These are phyloP conservation scores for Porcisia deanei DNA, from an alignment of 208 protist species.

Conservation along the genomic window DNA sequence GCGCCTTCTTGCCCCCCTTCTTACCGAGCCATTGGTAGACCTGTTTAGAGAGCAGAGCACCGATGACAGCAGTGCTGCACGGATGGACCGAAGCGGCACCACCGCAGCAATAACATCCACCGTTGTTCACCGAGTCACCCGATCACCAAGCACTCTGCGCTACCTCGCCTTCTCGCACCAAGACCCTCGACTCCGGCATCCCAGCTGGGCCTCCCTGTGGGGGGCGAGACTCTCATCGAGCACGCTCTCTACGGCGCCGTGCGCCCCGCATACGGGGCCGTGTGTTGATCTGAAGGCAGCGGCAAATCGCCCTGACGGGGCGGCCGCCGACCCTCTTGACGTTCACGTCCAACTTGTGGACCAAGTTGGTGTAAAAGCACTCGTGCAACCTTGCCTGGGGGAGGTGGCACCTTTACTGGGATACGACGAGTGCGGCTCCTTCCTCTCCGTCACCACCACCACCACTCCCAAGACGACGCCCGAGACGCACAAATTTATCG, in stretches of 20 bases:
- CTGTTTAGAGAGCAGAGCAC: not conserved
- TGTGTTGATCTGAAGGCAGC: too few relatives aligned
- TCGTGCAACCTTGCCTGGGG: constrained; percentile 1
- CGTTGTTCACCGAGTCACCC: constrained; percentile 9
- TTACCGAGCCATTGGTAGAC: not conserved
- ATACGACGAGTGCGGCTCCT: not conserved
- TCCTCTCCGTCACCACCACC: constrained; percentile 4
- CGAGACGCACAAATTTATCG: too few relatives aligned
- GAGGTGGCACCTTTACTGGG: constrained; percentile 16
- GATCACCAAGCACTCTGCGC: constrained; percentile 6
- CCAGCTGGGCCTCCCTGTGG: constrained; percentile 23
- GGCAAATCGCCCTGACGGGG: not conserved
- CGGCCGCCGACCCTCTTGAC: not conserved
- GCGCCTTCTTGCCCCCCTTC: constrained; percentile 5
- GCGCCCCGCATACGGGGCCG: not conserved
- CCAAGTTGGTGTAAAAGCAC: not conserved
- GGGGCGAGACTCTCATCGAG: not conserved
- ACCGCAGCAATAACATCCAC: not conserved
- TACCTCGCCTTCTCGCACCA: constrained; percentile 21
- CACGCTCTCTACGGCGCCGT: not conserved
- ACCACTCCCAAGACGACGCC: not conserved
- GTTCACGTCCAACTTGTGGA: not conserved
- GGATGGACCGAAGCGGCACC: not conserved
- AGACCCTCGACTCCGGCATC: constrained; percentile 15
- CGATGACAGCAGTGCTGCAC: not conserved